phyloP scores from a whole-genome alignment of 116 monocot genomes.

The Posidonia oceanica region DNA sequence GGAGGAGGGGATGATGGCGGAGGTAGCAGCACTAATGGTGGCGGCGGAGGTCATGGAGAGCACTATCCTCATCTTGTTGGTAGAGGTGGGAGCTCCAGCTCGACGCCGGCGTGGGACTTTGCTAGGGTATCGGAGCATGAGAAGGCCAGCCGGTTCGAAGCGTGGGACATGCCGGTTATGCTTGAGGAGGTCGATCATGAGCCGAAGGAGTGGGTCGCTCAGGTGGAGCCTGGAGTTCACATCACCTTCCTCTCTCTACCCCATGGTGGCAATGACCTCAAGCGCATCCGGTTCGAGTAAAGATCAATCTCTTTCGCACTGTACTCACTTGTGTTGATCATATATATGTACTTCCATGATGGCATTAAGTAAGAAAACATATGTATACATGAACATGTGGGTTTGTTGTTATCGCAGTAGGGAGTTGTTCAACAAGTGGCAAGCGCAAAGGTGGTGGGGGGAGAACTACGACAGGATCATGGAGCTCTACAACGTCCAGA shows the following conservation, averaged over 20 bases:
- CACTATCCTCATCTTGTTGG: background rate
- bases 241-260: slow-evolving; percentile 79
- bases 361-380: background rate
- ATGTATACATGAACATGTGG: background rate
- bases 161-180: background rate
- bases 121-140: background rate
- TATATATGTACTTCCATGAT: too few relatives aligned
- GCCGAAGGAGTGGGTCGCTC: slow-evolving; percentile 86
- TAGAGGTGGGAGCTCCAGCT: slow-evolving; percentile 29
- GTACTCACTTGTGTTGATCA: too few relatives aligned
- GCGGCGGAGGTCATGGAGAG: too few relatives aligned
- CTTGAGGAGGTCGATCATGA: slow-evolving; percentile 28
- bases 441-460: slow-evolving; percentile 99
- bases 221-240: slow-evolving; percentile 94
- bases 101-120: slow-evolving; percentile 60
- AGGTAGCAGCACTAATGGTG: background rate
- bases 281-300: slow-evolving; percentile 92
- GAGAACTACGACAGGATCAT: slow-evolving; percentile 94
- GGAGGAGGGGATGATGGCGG: background rate
- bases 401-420: slow-evolving; percentile 32
- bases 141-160: background rate
- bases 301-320: background rate
- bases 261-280: slow-evolving; percentile 81
- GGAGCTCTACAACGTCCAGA: slow-evolving; percentile 95
- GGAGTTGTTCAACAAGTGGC: slow-evolving; percentile 94